Evolutionary conservation across 2,329 filamentous ascomycete species (phyloP).

Genomic region (Diaporthe sp.): DNA sequence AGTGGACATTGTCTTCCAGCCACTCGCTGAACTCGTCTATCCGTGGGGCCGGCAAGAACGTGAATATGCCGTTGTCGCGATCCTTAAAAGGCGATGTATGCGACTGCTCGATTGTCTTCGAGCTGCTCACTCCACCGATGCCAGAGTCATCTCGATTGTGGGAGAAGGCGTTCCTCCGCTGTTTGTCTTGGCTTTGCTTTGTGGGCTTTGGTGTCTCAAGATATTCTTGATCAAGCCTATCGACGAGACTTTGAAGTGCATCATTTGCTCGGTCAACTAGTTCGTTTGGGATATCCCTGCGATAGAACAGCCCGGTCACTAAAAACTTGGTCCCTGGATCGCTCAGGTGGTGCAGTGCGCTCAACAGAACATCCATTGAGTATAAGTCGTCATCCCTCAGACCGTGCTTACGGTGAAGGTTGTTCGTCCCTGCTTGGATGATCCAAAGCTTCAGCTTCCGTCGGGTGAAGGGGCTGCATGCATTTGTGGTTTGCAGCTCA

Average conservation of each 20-base stretch:
- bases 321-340: slow-evolving; percentile 29
- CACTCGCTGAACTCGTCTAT: neutral
- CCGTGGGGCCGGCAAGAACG: slow-evolving; percentile 22
- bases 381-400: slow-evolving; percentile 33
- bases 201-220: neutral
- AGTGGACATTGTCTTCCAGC: slow-evolving; percentile 43
- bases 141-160: neutral
- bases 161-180: neutral
- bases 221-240: neutral
- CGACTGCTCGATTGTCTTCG: too few species aligned
- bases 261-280: slow-evolving; percentile 40
- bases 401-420: slow-evolving; percentile 40
- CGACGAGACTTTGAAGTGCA: slow-evolving; percentile 15
- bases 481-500: neutral
- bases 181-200: neutral
- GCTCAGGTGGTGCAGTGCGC: neutral
- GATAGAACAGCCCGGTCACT: slow-evolving; percentile 42
- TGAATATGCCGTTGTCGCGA: neutral
- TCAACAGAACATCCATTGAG: slow-evolving; percentile 11
- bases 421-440: slow-evolving; percentile 42
- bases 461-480: neutral
- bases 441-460: slow-evolving; percentile 40
- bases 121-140: neutral
- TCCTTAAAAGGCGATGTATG: neutral
- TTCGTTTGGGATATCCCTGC: slow-evolving; percentile 39